These are phyloP conservation scores for Malassezia brasiliensis DNA, from an alignment of 1,284 basidiomycete genomes.

Conservation along the genomic window DNA sequence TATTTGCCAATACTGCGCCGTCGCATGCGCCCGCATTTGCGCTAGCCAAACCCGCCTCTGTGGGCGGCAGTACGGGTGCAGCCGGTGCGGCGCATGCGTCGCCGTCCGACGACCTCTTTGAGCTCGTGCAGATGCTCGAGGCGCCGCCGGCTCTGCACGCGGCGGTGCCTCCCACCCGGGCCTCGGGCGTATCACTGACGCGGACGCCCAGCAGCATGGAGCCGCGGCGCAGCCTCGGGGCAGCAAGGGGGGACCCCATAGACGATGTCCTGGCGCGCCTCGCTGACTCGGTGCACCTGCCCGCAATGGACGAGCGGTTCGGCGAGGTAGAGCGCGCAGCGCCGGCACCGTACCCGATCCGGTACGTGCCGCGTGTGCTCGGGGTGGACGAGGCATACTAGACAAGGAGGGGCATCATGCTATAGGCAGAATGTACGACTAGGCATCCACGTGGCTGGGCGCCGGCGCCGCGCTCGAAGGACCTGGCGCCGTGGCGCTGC, in stretches of 20 bases:
- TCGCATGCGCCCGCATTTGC: slow-evolving; percentile 10
- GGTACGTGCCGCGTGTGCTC: too few relatives aligned
- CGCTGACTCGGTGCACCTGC: slow-evolving; percentile 6
- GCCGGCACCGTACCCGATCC: not conserved
- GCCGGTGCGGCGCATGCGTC: not conserved
- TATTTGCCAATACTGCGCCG: slow-evolving; percentile 11
- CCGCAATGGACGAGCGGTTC: slow-evolving; percentile 3
- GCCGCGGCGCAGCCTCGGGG: too few relatives aligned
- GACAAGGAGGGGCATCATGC: too few relatives aligned
- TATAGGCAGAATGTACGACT: too few relatives aligned
- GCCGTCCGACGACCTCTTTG: slow-evolving; percentile 5
- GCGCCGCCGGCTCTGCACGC: not conserved
- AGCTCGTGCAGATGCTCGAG: slow-evolving; percentile 16
- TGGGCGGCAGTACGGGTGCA: not conserved
- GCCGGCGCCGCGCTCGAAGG: too few relatives aligned
- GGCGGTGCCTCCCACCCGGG: not conserved
- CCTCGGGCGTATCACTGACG: not conserved
- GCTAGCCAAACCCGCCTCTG: not conserved
- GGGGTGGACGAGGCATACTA: too few relatives aligned
- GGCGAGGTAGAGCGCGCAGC: not conserved
- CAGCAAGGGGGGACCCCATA: not conserved
- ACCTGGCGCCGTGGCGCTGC: too few relatives aligned
- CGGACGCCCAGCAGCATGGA: not conserved
- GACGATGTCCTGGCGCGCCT: slow-evolving; percentile 12
- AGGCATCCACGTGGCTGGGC: too few relatives aligned